Conservation (phyloP, 345 rosid genomes). For the Garcia nutans region DNA sequence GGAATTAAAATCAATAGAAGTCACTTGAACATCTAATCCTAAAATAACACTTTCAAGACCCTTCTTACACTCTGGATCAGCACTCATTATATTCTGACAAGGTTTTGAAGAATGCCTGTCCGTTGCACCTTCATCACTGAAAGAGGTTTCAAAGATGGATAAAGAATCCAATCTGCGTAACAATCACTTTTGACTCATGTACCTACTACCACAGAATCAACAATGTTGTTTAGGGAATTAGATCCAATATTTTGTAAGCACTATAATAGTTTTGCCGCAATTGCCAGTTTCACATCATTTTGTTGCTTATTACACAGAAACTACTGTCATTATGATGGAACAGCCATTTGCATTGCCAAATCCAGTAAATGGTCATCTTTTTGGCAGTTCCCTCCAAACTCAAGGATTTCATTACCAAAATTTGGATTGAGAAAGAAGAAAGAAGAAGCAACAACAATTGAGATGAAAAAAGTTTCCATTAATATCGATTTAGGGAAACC, state of each 20-base stretch:
- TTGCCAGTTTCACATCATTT: not conserved
- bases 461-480: not conserved
- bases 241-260: not conserved
- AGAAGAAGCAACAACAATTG: not conserved
- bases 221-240: not conserved
- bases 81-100: not conserved
- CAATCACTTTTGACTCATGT: not conserved
- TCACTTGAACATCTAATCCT: not conserved
- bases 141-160: not conserved
- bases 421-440: not conserved
- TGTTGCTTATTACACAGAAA: not conserved
- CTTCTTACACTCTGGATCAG: not conserved
- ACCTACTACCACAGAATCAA: not conserved
- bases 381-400: not conserved
- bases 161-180: not conserved
- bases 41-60: not conserved
- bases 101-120: not conserved
- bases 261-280: not conserved
- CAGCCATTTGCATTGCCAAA: not conserved
- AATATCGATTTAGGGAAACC: not conserved
- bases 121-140: not conserved
- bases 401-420: not conserved
- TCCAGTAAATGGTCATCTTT: not conserved
- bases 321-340: not conserved
- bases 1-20: not conserved